These are phyloP conservation scores for Cryptosporidium muris DNA, from an alignment of 169 alveolate genomes.

Conservation along the genomic window DNA sequence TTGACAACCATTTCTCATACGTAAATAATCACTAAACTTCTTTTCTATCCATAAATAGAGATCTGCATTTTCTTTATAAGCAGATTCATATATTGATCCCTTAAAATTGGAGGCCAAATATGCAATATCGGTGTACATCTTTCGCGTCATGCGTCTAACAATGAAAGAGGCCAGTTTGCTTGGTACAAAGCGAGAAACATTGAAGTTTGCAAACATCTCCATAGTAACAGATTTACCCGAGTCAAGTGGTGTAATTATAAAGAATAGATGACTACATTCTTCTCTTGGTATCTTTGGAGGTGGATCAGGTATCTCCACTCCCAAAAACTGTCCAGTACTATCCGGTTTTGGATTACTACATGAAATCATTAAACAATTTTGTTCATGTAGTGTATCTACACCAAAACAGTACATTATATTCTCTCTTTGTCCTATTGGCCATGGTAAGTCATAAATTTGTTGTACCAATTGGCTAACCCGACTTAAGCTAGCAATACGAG, in stretches of 20 bases:
- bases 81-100: conserved; percentile 44
- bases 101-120: conserved; percentile 39
- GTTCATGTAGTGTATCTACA: conserved; percentile 37
- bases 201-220: conserved; percentile 52
- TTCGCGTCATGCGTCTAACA: conserved; percentile 57
- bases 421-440: conserved; percentile 72
- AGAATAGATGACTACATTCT: conserved; percentile 38
- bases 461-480: conserved; percentile 67
- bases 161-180: conserved; percentile 31
- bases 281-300: conserved; percentile 70
- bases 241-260: conserved; percentile 41
- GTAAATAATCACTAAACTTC: not conserved
- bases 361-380: conserved; percentile 49
- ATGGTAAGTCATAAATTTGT: conserved; percentile 61
- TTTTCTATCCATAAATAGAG: conserved; percentile 62
- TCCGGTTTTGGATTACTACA: conserved; percentile 51
- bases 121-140: conserved; percentile 59
- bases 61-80: conserved; percentile 29
- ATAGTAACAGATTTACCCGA: conserved; percentile 6
- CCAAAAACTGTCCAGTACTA: conserved; percentile 24
- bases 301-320: conserved; percentile 64
- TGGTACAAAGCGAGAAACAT: conserved; percentile 50
- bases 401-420: conserved; percentile 68
- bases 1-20: too few relatives aligned
- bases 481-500: conserved; percentile 35